phyloP scores from a whole-genome alignment of 2,329 filamentous ascomycete genomes.

The Rhytidhysteron rufulum region DNA sequence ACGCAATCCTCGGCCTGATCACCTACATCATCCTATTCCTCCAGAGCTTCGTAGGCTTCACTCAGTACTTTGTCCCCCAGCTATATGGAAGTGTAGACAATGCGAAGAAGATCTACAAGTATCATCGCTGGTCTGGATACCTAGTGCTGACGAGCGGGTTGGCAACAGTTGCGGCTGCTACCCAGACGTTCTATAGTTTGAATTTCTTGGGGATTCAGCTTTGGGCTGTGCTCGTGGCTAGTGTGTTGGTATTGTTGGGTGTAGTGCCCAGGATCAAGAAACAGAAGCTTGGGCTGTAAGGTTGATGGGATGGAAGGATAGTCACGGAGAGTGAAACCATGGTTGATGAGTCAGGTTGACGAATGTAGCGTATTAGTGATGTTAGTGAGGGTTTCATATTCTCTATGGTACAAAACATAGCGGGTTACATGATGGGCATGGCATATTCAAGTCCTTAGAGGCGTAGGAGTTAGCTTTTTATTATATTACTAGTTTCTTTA shows the following conservation, averaged over 20 bases:
- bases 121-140: slow-evolving; percentile 79
- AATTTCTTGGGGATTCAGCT: slow-evolving; percentile 66
- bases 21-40: slow-evolving; percentile 66
- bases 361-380: too few species aligned
- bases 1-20: slow-evolving; percentile 77
- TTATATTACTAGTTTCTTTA: too few species aligned
- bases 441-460: too few species aligned
- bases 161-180: slow-evolving; percentile 70
- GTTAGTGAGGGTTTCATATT: too few species aligned
- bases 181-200: slow-evolving; percentile 70
- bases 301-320: neutral
- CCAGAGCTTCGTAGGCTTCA: slow-evolving; percentile 76
- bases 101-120: slow-evolving; percentile 85
- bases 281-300: slow-evolving; percentile 67
- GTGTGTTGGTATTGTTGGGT: slow-evolving; percentile 65
- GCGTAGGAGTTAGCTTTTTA: too few species aligned
- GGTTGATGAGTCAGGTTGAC: too few species aligned
- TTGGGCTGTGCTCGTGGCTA: slow-evolving; percentile 69
- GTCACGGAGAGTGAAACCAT: too few species aligned
- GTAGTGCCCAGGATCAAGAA: slow-evolving; percentile 75
- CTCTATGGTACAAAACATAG: too few species aligned
- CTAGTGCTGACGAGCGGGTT: slow-evolving; percentile 65
- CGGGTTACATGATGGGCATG: too few species aligned
- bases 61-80: slow-evolving; percentile 71
- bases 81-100: slow-evolving; percentile 75